phyloP scores from a whole-genome alignment of 495 filamentous ascomycete genomes.

The Pseudoneurospora amorphoporcata region DNA sequence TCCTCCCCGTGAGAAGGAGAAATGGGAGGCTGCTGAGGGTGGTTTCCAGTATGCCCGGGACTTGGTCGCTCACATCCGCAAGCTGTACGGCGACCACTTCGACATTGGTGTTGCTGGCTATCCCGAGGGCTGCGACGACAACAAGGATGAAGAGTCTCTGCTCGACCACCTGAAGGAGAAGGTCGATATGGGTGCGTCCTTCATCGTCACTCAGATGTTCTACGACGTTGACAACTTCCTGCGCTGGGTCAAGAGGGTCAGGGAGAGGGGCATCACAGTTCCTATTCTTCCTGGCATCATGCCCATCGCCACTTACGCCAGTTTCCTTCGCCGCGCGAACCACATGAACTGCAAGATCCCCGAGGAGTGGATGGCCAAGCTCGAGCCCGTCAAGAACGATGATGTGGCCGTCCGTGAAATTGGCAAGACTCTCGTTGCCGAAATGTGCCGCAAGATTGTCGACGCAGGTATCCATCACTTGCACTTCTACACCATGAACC shows the following conservation, averaged over 20 bases:
- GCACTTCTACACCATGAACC: conserved; percentile 99
- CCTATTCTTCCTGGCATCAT: conserved; percentile 98
- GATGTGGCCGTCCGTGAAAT: conserved; percentile 86
- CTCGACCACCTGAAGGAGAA: conserved; percentile 96
- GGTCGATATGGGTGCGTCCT: conserved; percentile 85
- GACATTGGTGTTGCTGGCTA: conserved; percentile 98
- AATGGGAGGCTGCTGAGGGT: conserved; percentile 77
- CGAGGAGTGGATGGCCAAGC: conserved; percentile 61
- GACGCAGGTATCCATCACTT: conserved; percentile 74
- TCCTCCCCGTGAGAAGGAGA: conserved; percentile 87
- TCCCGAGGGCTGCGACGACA: conserved; percentile 91
- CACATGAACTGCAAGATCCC: conserved; percentile 83
- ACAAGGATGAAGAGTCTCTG: conserved; percentile 70
- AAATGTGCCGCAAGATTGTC: conserved; percentile 80
- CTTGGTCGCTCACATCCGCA: conserved; percentile 83
- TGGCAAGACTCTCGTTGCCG: conserved; percentile 79
- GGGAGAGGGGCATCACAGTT: conserved; percentile 72
- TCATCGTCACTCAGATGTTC: conserved; percentile 98
- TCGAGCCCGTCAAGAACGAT: conserved; percentile 95
- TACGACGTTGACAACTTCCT: conserved; percentile 96
- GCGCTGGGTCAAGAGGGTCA: conserved; percentile 75
- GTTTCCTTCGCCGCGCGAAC: conserved; percentile 78
- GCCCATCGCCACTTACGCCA: conserved; percentile 92
- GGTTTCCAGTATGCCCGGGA: conserved; percentile 91
- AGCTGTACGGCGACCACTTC: conserved; percentile 88